Conservation (phyloP, 2,329 filamentous ascomycete genomes). For the Ceratocystiopsis sp. region DNA sequence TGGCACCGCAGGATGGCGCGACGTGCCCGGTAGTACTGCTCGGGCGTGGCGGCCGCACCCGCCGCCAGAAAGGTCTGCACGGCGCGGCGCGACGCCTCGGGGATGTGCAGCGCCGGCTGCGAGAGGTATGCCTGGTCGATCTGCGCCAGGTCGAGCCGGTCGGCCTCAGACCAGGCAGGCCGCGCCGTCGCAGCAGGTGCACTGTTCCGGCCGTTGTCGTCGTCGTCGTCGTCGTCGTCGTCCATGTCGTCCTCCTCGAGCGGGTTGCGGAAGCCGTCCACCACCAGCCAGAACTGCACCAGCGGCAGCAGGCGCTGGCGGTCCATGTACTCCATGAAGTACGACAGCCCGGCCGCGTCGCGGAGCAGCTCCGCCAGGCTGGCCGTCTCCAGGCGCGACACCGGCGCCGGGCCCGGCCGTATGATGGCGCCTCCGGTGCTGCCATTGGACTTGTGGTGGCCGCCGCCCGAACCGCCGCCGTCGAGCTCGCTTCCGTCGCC, state of each 20-base stretch:
- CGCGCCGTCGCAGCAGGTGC: slow-evolving; percentile 15
- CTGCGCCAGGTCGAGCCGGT: slow-evolving; percentile 74
- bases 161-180: slow-evolving; percentile 62
- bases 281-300: slow-evolving; percentile 96
- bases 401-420: neutral
- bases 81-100: slow-evolving; percentile 47
- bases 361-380: slow-evolving; percentile 74
- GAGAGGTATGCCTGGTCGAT: slow-evolving; percentile 83
- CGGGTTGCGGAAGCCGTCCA: slow-evolving; percentile 89
- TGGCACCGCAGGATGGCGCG: slow-evolving; percentile 69
- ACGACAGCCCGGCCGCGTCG: slow-evolving; percentile 79
- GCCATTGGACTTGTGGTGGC: neutral
- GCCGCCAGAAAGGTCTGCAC: slow-evolving; percentile 67
- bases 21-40: slow-evolving; percentile 70
- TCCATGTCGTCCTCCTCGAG: slow-evolving; percentile 74
- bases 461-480: slow-evolving; percentile 5
- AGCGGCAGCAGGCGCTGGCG: slow-evolving; percentile 70
- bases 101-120: slow-evolving; percentile 63
- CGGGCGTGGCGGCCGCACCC: slow-evolving; percentile 56
- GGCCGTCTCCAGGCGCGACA: slow-evolving; percentile 52
- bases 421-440: too few relatives aligned
- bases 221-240: slow-evolving; percentile 51
- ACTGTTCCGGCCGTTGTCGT: slow-evolving; percentile 30
- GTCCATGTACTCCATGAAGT: slow-evolving; percentile 99
- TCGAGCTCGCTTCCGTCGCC: slow-evolving; percentile 2